A percentile compares a stretch with the other conserved stretches of the same genome.
phyloP scores from a whole-genome alignment of 495 filamentous ascomycete genomes.

The Astrothelium macrocarpum region DNA sequence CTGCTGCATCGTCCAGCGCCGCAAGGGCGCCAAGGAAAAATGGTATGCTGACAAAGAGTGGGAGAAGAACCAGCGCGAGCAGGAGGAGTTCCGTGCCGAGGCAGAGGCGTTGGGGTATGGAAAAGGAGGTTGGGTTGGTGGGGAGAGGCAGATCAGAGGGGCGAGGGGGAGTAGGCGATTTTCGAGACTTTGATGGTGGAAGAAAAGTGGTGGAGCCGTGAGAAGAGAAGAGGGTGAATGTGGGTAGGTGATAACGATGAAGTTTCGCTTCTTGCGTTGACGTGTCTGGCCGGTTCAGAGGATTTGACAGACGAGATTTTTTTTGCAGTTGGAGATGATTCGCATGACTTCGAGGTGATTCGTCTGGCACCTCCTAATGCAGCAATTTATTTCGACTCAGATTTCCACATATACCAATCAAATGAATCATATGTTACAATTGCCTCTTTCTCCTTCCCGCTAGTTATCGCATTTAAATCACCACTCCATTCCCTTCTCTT shows the following conservation, averaged over 20 bases:
- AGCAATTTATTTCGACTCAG: neutral
- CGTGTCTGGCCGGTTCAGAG: constrained; percentile 1
- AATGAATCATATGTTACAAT: neutral
- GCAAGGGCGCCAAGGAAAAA: constrained; percentile 15
- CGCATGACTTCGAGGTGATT: neutral
- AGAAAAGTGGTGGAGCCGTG: neutral
- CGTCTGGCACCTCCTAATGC: neutral
- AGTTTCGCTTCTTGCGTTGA: neutral
- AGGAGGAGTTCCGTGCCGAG: constrained; percentile 12
- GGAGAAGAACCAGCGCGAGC: constrained; percentile 15
- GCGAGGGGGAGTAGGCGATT: neutral
- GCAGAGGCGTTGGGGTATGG: constrained; percentile 19
- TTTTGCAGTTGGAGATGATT: neutral
- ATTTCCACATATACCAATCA: constrained; percentile 3
- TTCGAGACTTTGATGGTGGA: neutral
- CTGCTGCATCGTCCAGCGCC: constrained; percentile 17
- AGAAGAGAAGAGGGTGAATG: neutral
- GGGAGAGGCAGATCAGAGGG: constrained; percentile 3
- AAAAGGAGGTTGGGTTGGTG: constrained; percentile 6
- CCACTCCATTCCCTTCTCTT: constrained; percentile 10
- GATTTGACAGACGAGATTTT: neutral
- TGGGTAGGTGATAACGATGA: neutral
- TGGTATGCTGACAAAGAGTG: constrained; percentile 17
- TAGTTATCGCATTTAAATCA: no score
- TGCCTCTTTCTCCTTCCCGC: neutral